Base-by-base conservation (phyloP, 176 grass and related monocot species). In the Pharus latifolius region DNA sequence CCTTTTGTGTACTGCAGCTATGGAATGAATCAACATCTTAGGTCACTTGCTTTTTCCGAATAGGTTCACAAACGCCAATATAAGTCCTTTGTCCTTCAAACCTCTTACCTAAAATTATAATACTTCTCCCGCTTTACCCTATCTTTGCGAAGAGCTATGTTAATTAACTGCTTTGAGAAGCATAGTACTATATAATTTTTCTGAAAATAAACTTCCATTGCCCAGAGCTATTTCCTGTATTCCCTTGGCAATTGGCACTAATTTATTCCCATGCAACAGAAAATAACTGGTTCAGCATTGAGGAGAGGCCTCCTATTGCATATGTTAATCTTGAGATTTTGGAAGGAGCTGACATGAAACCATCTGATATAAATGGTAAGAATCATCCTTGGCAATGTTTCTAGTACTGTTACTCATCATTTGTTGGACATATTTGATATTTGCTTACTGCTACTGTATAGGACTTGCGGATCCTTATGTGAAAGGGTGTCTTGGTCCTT, bases 401-500 rank as follows among this genome's bases (percentile, higher is more conserved):
- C n/a, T 73, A 15, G 67, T 63, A 54, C 47, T 73, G 18, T 74
- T 63, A 54, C 47, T 68, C 28, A 35, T 55, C 54, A 22, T 70
- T 85, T 23, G 32, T 85, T 65, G 55, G 47, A 68, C 19, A 10
- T 26, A 46, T 49, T 30, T 59, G 16, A 48, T 61, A 12, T 73
- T 68, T n/a, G n/a, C n/a, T n/a, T n/a, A n/a, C n/a, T n/a, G n/a
- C 42, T 34, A 44, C 34, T 59, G 18, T 78, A 67, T 69, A 99
- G 95, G 95, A 47, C 84, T 99, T 24, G 58, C 90, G 35, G 95
- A 99, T 72, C 90, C 89, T 69, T 99, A 99, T 80, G 85, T 99
- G 56, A 99, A 88, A 85, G 90, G 90, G 25, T 63, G 56, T 17
- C 46, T 99, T 45, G 90, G 95, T 68, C 49, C 63, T 76, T 99